Base-by-base conservation (phyloP, 1,284 basidiomycete genomes). In the Pascua guehoae region DNA sequence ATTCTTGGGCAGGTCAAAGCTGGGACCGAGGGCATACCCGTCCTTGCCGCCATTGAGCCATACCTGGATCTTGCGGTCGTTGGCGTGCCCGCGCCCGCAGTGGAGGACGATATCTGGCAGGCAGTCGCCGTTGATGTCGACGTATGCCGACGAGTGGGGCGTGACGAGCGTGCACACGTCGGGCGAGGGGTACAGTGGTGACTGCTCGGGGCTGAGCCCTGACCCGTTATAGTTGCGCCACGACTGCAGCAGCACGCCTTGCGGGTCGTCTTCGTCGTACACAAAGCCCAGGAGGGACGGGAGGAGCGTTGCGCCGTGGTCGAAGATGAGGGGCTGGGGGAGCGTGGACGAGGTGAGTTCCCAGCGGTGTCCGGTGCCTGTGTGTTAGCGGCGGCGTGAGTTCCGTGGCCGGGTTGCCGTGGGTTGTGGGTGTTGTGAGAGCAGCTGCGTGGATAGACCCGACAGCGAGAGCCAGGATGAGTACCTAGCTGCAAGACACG, bases 81-180 rank as follows among this genome's bases (percentile, higher is more conserved):
- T 58, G 4, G 57, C 54, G 10, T 47, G 43, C 8, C 59, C 48
- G 41, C 45, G 41, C 58, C 88, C 83, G 73, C 96, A 98, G 15
- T 91, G 85, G 10, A 98, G 81, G 70, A 98, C 95, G 5, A 98
- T 78, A 68, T 98, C 95, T 86, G 68, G 54, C 3, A 38, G 39
- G 74, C 96, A 98, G 74, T 99, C 95, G 12, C 95, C 95, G 65
- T 98, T 86, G 49, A 99, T 79, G 71, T 99, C 95, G 15, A 98
- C 83, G n/a, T 92, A 88, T 0, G 93, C 92, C 71, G 93, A 96
- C 71, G 88, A 93, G 73, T 98, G 96, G 1, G 94, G 93, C 64
- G 87, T 85, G 3, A 89, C 84, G 12, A 95, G 74, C 12, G 80
- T 83, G 76, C 96, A 98, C 44, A 68, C 65, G 37, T 70, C 18